These are phyloP conservation scores for Salinomyces thailandicus DNA, from an alignment of 2,329 filamentous ascomycete species.

Conservation along the genomic window DNA sequence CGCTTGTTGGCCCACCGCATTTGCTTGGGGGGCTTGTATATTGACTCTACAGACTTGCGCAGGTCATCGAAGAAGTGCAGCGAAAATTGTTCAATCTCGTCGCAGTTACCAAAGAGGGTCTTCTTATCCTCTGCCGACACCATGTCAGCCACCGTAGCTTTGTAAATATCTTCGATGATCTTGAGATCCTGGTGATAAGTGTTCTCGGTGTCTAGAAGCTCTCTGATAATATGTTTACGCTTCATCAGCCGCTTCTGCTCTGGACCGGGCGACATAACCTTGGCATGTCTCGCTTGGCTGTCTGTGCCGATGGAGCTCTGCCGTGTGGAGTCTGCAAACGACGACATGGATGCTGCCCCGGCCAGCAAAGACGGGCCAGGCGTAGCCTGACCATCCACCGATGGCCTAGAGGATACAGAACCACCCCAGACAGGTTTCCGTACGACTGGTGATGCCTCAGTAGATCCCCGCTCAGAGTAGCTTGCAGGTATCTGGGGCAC, in stretches of 20 bases:
- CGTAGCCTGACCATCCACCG: constrained; percentile 21
- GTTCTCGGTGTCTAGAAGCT: constrained; percentile 85
- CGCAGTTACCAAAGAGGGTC: constrained; percentile 82
- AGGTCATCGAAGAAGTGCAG: constrained; percentile 67
- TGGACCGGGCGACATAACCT: constrained; percentile 19
- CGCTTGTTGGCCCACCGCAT: constrained; percentile 45
- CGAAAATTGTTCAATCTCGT: constrained; percentile 82
- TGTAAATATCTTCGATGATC: constrained; percentile 95
- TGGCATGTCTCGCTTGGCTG: constrained; percentile 12
- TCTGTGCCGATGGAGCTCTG: constrained; percentile 20
- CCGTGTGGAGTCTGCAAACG: constrained; percentile 22
- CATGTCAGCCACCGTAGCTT: constrained; percentile 62
- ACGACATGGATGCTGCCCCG: constrained; percentile 26
- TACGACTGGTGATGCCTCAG: constrained; percentile 20
- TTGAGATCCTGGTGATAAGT: constrained; percentile 92
- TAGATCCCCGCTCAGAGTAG: constrained; percentile 18
- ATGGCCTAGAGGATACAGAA: constrained; percentile 22
- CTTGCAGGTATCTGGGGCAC: constrained; percentile 11
- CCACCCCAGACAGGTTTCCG: constrained; percentile 19
- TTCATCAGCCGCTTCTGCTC: constrained; percentile 63
- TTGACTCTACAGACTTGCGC: constrained; percentile 65
- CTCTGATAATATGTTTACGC: constrained; percentile 76
- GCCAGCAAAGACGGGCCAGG: constrained; percentile 14
- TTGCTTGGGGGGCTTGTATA: constrained; percentile 59
- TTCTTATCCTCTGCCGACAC: constrained; percentile 78